These are phyloP conservation scores for Nemania abortiva DNA, from an alignment of 2,329 filamentous ascomycete species.

Conservation along the genomic window DNA sequence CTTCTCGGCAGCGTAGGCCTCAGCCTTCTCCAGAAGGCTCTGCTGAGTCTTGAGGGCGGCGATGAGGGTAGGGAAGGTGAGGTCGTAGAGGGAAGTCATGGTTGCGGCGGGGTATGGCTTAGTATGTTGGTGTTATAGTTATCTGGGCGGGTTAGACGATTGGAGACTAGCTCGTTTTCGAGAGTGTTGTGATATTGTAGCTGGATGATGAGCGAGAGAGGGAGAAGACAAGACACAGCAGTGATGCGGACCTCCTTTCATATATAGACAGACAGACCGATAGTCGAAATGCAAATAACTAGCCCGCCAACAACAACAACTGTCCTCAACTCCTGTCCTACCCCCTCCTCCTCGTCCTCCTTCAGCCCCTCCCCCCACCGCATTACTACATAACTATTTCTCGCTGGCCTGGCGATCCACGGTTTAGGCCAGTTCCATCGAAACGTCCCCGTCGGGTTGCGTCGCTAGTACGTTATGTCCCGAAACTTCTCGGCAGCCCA, in stretches of 20 bases:
- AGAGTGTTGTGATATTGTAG: constrained; percentile 5
- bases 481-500: neutral
- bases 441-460: constrained; percentile 13
- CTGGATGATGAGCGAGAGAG: constrained; percentile 21
- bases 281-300: neutral
- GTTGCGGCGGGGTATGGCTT: constrained; percentile 15
- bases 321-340: constrained; percentile 12
- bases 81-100: constrained; percentile 58
- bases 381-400: constrained; percentile 28
- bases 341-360: constrained; percentile 7
- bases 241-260: constrained; percentile 16
- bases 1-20: constrained; percentile 50
- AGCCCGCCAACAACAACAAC: constrained; percentile 2
- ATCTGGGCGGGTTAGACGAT: too few species aligned
- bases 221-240: neutral
- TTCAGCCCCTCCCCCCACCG: constrained; percentile 28
- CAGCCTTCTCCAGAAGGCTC: constrained; percentile 54
- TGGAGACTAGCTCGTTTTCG: neutral
- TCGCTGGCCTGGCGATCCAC: constrained; percentile 3
- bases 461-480: constrained; percentile 5
- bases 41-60: constrained; percentile 52
- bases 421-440: neutral
- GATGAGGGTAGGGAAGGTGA: constrained; percentile 51
- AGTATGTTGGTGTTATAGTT: neutral
- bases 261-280: constrained; percentile 30